Conservation (phyloP, 805 yeast species). For the Danielia reshetovae region DNA sequence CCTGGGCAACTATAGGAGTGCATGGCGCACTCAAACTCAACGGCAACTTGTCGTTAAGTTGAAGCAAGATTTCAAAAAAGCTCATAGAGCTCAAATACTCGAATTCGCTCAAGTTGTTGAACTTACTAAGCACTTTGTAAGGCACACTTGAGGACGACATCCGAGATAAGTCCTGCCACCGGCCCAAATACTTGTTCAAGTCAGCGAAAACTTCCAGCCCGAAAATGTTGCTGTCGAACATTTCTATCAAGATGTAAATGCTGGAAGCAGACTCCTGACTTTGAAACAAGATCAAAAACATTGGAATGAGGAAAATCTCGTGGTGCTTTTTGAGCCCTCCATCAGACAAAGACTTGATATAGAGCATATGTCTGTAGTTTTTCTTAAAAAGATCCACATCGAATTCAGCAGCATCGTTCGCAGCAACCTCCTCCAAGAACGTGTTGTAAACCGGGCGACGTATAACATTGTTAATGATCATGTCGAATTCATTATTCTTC, state of each 20-base stretch:
- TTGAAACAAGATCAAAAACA: slow-evolving; percentile 29
- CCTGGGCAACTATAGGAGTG: slow-evolving; percentile 29
- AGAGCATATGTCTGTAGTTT: slow-evolving; percentile 29
- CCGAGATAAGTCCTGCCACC: slow-evolving; percentile 25
- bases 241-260: slow-evolving; percentile 28
- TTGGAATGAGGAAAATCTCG: slow-evolving; percentile 37
- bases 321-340: slow-evolving; percentile 37
- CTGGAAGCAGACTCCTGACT: slow-evolving; percentile 19
- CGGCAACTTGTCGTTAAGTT: slow-evolving; percentile 40
- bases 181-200: slow-evolving; percentile 23
- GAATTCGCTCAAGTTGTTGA: slow-evolving; percentile 28
- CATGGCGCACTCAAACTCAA: slow-evolving; percentile 43
- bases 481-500: slow-evolving; percentile 33
- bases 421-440: slow-evolving; percentile 10
- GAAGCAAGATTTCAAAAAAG: slow-evolving; percentile 33
- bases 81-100: slow-evolving; percentile 25
- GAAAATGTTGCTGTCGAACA: slow-evolving; percentile 31
- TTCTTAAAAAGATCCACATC: slow-evolving; percentile 15
- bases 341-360: slow-evolving; percentile 35
- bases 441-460: slow-evolving; percentile 30
- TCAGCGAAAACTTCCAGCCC: slow-evolving; percentile 22
- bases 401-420: slow-evolving; percentile 12
- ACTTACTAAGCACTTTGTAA: slow-evolving; percentile 21
- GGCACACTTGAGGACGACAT: slow-evolving; percentile 17
- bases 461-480: slow-evolving; percentile 20